Conservation (phyloP, 2,329 filamentous ascomycete genomes). For the Colletotrichum sojae region DNA sequence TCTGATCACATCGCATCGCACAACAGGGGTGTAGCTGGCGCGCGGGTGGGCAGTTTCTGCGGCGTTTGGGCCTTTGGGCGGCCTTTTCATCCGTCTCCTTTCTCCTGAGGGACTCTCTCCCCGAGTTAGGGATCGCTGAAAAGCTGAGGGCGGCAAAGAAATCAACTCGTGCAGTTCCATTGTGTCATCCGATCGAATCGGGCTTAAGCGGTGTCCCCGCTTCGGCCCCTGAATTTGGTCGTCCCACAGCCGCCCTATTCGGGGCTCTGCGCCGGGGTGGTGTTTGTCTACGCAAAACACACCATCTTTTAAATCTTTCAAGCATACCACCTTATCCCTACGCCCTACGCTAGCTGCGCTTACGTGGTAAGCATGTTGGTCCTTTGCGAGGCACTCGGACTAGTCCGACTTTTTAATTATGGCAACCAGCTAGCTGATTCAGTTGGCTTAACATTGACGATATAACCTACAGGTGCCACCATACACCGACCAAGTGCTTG, state of each 20-base stretch:
- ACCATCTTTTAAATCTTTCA: constrained; percentile 19
- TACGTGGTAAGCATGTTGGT: background rate
- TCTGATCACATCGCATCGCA: too few relatives aligned
- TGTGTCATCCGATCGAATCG: constrained; percentile 28
- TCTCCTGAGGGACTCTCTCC: background rate
- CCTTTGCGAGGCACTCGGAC: background rate
- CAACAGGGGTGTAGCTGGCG: constrained; percentile 16
- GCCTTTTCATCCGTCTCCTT: background rate
- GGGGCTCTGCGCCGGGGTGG: constrained; percentile 2
- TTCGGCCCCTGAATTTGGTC: constrained; percentile 22
- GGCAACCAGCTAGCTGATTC: too few relatives aligned
- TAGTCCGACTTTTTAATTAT: too few relatives aligned
- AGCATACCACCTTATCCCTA: constrained; percentile 26
- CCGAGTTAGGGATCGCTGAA: too few relatives aligned
- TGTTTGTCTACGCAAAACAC: constrained; percentile 30
- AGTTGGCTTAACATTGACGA: too few relatives aligned
- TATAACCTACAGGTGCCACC: too few relatives aligned
- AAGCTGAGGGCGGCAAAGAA: constrained; percentile 4
- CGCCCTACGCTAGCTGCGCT: background rate
- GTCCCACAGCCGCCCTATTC: background rate
- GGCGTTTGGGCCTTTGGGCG: background rate
- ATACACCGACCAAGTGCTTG: too few relatives aligned
- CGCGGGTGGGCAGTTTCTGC: constrained; percentile 9
- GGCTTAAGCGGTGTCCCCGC: constrained; percentile 19
- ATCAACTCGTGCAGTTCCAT: constrained; percentile 12